A percentile compares a stretch with the other conserved stretches of the same genome.
These are phyloP conservation scores for Cardamine resedifolia DNA, from an alignment of 345 rosid species.

Conservation along the genomic window DNA sequence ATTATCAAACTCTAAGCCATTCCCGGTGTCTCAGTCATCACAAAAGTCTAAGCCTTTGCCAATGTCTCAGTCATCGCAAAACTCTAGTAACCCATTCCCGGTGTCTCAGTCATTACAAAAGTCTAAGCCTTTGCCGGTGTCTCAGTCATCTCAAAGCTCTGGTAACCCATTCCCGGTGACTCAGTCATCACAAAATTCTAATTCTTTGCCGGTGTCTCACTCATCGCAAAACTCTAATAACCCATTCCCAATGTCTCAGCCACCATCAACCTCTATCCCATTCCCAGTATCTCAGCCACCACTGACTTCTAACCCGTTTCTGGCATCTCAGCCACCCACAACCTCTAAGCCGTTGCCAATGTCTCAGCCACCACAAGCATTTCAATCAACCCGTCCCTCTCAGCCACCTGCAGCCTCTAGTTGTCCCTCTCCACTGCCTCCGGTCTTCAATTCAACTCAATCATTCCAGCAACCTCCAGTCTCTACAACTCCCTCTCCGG, in stretches of 20 bases:
- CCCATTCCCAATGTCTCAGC: neutral
- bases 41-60: neutral
- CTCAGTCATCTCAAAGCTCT: neutral
- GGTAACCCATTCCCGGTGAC: too few species aligned
- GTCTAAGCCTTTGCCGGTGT: too few species aligned
- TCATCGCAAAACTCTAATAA: neutral
- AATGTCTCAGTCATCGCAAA: neutral
- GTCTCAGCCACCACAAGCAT: constrained; percentile 8
- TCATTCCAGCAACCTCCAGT: constrained; percentile 14
- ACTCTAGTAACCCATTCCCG: neutral
- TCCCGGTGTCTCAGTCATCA: neutral
- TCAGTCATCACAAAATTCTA: neutral
- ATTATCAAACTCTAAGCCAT: neutral
- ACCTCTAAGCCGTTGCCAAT: constrained; percentile 6
- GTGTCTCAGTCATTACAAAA: neutral
- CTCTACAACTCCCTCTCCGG: constrained; percentile 14
- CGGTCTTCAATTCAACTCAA: constrained; percentile 20
- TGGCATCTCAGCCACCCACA: neutral
- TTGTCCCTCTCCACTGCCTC: constrained; percentile 15
- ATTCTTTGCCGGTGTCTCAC: neutral
- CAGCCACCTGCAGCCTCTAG: constrained; percentile 22
- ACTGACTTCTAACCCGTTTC: neutral
- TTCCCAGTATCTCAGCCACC: neutral
- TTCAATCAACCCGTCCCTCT: constrained; percentile 12
- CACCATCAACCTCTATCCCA: neutral